Evolutionary conservation across 768 basidiomycete genomes (phyloP).

Genomic region (Naematelia aurantialba): DNA sequence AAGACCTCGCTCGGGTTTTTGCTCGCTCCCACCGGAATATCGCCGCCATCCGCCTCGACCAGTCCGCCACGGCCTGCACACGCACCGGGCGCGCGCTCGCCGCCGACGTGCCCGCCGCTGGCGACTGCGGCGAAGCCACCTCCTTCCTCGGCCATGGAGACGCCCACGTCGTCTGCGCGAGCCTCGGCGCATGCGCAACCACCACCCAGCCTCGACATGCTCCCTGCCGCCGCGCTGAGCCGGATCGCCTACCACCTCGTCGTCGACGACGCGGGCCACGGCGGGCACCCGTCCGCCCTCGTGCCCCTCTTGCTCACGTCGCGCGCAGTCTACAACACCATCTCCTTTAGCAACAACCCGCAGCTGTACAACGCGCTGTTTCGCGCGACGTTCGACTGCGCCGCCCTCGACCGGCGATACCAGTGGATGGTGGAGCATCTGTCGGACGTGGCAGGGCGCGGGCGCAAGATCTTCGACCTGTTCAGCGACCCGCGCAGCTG

Average conservation of each 20-base stretch:
- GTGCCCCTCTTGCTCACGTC: conserved; percentile 32
- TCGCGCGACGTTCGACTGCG: conserved; percentile 40
- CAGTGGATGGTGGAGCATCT: conserved; percentile 28
- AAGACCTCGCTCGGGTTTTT: not conserved
- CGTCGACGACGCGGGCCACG: conserved; percentile 10
- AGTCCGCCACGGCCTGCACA: not conserved
- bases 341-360: conserved; percentile 39
- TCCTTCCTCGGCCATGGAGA: not conserved
- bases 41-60: not conserved
- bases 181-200: not conserved
- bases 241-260: conserved; percentile 30
- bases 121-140: not conserved
- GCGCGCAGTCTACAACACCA: conserved; percentile 20
- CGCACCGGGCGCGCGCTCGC: not conserved
- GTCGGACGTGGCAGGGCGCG: conserved; percentile 9
- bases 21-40: not conserved
- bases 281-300: conserved; percentile 21
- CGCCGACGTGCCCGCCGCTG: no score
- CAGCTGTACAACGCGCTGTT: conserved; percentile 40
- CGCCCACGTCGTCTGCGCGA: no score
- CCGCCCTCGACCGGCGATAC: conserved; percentile 41
- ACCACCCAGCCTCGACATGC: not conserved
- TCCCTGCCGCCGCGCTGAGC: not conserved
- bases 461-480: conserved; percentile 28
- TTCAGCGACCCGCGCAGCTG: conserved; percentile 35